A percentile compares a stretch with the other conserved stretches of the same genome.
These are phyloP conservation scores for Picea glauca DNA, from an alignment of 75 land plant species.

Conservation along the genomic window DNA sequence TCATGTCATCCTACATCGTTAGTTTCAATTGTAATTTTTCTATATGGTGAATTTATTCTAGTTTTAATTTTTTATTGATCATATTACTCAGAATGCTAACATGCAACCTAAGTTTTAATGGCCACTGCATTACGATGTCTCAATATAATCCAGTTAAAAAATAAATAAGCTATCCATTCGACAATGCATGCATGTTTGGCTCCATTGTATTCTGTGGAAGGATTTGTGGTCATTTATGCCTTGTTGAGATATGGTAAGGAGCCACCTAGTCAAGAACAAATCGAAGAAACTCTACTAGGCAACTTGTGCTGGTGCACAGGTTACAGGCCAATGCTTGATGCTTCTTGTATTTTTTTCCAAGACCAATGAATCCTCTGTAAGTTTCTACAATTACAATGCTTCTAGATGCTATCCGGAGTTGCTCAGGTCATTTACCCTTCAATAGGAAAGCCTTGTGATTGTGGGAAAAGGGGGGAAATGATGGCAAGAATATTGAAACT, in stretches of 20 bases:
- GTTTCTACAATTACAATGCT: slow-evolving; percentile 39
- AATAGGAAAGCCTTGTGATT: no score
- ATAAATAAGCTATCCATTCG: no score
- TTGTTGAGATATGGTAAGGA: slow-evolving; percentile 51
- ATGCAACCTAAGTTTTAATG: no score
- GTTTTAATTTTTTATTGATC: no score
- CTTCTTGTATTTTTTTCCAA: slow-evolving; percentile 87
- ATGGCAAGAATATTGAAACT: not conserved
- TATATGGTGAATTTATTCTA: no score
- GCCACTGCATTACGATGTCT: no score
- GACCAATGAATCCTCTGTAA: slow-evolving; percentile 42
- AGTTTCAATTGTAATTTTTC: no score
- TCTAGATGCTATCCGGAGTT: slow-evolving; percentile 6
- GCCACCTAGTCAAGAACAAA: slow-evolving; percentile 71
- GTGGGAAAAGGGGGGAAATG: slow-evolving; percentile 12
- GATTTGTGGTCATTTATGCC: slow-evolving; percentile 95
- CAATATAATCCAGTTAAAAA: no score
- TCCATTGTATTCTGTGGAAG: slow-evolving; percentile 86
- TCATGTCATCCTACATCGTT: no score
- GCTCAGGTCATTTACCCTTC: slow-evolving; percentile 65
- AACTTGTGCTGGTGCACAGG: slow-evolving; percentile 74
- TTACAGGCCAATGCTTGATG: slow-evolving; percentile 91
- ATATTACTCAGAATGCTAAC: no score
- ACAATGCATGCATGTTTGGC: slow-evolving; percentile 87
- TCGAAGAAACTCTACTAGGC: slow-evolving; percentile 52